Evolutionary conservation across 768 basidiomycete genomes (phyloP).

Genomic region (Tremella yokohamensis): DNA sequence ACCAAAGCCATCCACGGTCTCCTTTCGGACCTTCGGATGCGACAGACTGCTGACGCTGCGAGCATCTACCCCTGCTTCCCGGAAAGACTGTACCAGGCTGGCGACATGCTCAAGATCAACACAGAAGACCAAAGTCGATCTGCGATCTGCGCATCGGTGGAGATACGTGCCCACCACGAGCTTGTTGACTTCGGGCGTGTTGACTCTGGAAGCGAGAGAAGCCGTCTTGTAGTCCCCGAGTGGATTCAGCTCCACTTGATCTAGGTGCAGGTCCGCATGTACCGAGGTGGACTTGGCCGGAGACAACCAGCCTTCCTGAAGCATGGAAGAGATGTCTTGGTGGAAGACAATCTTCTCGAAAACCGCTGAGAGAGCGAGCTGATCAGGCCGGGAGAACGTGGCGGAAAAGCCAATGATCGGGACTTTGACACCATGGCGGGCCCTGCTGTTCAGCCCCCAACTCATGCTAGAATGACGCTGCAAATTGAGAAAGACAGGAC

Average conservation of each 20-base stretch:
- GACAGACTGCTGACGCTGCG: conserved; percentile 72
- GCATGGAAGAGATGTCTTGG: conserved; percentile 84
- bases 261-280: conserved; percentile 67
- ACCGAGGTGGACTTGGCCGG: conserved; percentile 81
- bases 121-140: conserved; percentile 89
- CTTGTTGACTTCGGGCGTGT: conserved; percentile 71
- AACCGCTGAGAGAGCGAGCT: conserved; percentile 78
- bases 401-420: conserved; percentile 93
- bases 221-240: conserved; percentile 79
- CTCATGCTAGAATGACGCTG: not conserved
- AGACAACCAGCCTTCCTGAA: conserved; percentile 86
- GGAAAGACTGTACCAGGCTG: conserved; percentile 68
- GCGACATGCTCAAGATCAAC: conserved; percentile 77
- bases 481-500: not conserved
- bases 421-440: conserved; percentile 49
- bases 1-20: conserved; percentile 65
- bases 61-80: conserved; percentile 74
- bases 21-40: conserved; percentile 61
- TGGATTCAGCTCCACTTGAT: conserved; percentile 63
- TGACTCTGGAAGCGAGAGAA: conserved; percentile 75
- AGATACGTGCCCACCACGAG: conserved; percentile 79
- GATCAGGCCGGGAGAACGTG: conserved; percentile 88
- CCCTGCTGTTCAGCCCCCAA: no score
- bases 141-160: conserved; percentile 70
- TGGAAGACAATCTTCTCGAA: conserved; percentile 92